Conservation (phyloP, 768 basidiomycete species). For the Austroboletus eburneus region DNA sequence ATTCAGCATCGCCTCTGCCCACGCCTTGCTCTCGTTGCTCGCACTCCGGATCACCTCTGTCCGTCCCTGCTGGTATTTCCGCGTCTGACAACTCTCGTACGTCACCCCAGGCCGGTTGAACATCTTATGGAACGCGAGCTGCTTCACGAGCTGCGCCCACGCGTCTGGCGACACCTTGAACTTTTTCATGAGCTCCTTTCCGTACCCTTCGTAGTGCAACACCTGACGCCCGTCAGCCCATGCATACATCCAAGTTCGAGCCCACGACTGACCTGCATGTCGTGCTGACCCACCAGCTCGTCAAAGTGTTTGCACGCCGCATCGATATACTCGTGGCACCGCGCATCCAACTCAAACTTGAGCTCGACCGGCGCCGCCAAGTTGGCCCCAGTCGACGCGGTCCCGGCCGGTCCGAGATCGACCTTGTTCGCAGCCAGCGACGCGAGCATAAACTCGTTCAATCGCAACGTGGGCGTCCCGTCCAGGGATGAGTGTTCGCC, state of each 20-base stretch:
- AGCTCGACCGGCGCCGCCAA: constrained; percentile 65
- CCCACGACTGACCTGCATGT: constrained; percentile 56
- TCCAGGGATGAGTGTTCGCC: constrained; percentile 90
- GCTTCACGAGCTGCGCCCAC: constrained; percentile 93
- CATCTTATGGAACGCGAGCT: constrained; percentile 92
- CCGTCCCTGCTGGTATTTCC: constrained; percentile 84
- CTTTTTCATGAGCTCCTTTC: constrained; percentile 81
- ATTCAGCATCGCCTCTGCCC: constrained; percentile 87
- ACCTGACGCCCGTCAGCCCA: constrained; percentile 40
- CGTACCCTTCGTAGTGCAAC: constrained; percentile 83
- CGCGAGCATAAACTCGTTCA: constrained; percentile 92
- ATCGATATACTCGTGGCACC: constrained; percentile 48
- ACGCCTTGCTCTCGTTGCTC: constrained; percentile 77
- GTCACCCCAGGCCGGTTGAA: constrained; percentile 68
- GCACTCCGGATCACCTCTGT: constrained; percentile 94
- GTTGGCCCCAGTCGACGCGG: constrained; percentile 30
- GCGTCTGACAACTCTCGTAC: constrained; percentile 93
- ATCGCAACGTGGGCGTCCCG: constrained; percentile 89
- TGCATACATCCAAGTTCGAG: background rate
- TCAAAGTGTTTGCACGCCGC: constrained; percentile 68
- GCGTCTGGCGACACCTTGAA: constrained; percentile 88
- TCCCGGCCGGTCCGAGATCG: constrained; percentile 59
- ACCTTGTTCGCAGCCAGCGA: constrained; percentile 68
- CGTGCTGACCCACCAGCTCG: constrained; percentile 70
- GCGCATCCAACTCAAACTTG: constrained; percentile 59